Percentiles rank a stretch among this genome's conserved stretches.
These are phyloP conservation scores for Rhodotorula toruloides DNA, from an alignment of 768 basidiomycete genomes.

Conservation along the genomic window DNA sequence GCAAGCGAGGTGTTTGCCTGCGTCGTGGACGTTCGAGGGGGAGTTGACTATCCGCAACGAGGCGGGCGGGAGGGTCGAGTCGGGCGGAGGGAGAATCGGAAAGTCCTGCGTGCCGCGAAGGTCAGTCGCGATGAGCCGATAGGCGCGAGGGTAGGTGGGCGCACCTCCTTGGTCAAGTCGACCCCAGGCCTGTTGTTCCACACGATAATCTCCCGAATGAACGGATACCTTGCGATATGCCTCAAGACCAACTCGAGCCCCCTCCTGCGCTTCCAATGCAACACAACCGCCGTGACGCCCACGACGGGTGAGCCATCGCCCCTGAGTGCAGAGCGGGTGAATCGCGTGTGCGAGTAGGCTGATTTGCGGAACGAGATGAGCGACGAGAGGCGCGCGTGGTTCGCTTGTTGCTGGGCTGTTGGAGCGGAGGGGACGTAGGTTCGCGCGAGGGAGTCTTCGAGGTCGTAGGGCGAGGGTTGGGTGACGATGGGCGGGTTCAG, in stretches of 20 bases:
- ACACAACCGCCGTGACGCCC: slow-evolving; percentile 29
- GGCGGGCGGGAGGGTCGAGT: slow-evolving; percentile 9
- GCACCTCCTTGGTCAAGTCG: slow-evolving; percentile 5
- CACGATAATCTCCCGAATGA: slow-evolving; percentile 39
- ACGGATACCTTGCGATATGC: slow-evolving; percentile 33
- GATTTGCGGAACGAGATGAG: slow-evolving; percentile 15
- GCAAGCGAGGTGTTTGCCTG: slow-evolving; percentile 34
- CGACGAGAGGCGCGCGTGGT: not conserved
- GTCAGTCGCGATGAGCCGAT: not conserved
- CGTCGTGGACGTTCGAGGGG: slow-evolving; percentile 26
- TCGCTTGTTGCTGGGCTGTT: not conserved
- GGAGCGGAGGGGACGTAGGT: slow-evolving; percentile 14
- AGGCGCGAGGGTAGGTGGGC: not conserved
- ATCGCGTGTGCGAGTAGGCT: slow-evolving; percentile 6
- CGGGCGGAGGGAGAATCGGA: slow-evolving; percentile 8
- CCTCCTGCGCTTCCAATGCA: slow-evolving; percentile 24
- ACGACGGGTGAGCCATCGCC: slow-evolving; percentile 11
- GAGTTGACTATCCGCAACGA: slow-evolving; percentile 33
- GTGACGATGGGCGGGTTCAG: not conserved
- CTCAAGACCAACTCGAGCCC: slow-evolving; percentile 27
- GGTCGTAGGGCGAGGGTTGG: not conserved
- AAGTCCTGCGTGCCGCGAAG: slow-evolving; percentile 1
- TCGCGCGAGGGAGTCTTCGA: slow-evolving; percentile 4
- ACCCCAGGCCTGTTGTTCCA: slow-evolving; percentile 37
- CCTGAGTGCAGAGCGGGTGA: not conserved